Evolutionary conservation across 306 rosid genomes (phyloP).

Genomic region (Malus sieversii): DNA sequence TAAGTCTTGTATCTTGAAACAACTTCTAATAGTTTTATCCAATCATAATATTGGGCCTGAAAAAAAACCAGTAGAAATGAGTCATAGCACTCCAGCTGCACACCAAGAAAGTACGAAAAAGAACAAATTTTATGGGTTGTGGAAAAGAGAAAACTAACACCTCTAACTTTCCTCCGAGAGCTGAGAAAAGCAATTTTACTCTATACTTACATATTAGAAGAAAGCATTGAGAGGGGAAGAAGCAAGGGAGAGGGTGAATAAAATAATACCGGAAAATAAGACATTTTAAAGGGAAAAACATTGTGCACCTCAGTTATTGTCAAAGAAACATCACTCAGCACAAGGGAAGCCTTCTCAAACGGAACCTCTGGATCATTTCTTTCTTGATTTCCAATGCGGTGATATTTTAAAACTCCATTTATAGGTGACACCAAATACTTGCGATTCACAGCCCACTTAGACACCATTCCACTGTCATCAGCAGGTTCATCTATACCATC

Average conservation of each 20-base stretch:
- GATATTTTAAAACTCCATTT: conserved; percentile 76
- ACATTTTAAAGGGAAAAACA: neutral
- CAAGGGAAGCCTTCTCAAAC: conserved; percentile 78
- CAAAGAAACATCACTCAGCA: conserved; percentile 71
- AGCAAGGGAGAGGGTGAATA: neutral
- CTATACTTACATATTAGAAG: neutral
- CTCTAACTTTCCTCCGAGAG: neutral
- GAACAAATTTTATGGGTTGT: neutral
- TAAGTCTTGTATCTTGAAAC: conserved; percentile 75
- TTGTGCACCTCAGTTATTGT: conserved; percentile 72
- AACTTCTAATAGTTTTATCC: conserved; percentile 89
- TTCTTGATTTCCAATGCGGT: conserved; percentile 94
- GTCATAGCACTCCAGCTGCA: conserved; percentile 1
- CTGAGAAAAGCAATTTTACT: neutral
- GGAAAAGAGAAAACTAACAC: neutral
- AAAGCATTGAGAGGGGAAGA: neutral
- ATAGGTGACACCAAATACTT: conserved; percentile 82
- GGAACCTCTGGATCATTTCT: conserved; percentile 76
- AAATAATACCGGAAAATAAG: neutral
- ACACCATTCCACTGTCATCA: conserved; percentile 32
- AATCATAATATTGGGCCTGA: conserved; percentile 82
- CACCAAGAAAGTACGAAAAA: neutral
- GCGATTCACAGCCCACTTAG: conserved; percentile 78
- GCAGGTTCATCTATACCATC: conserved; percentile 77
- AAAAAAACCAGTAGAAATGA: conserved; percentile 4